Percentiles rank a stretch among this genome's conserved stretches.
Conservation (phyloP, 2,329 filamentous ascomycete species). For the Colletotrichum liriopes region DNA sequence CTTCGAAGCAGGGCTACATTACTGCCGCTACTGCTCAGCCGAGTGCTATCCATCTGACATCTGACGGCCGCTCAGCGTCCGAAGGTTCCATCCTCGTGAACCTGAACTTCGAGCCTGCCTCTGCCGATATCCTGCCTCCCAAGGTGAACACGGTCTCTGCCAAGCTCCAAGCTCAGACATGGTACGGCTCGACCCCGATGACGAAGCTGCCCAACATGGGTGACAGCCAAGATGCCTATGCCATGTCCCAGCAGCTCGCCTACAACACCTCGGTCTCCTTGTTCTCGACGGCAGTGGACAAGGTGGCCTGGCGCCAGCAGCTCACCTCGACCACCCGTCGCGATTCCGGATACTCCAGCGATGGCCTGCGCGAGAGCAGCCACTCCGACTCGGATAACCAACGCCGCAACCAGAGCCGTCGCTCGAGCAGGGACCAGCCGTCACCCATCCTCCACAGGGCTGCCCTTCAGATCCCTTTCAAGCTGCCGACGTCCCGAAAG, state of each 20-base stretch:
- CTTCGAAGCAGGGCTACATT: conserved; percentile 65
- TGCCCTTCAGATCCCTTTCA: conserved; percentile 63
- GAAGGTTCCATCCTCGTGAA: conserved; percentile 61
- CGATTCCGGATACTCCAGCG: conserved; percentile 69
- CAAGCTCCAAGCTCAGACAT: conserved; percentile 69
- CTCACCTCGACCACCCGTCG: conserved; percentile 55
- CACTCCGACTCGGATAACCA: conserved; percentile 54
- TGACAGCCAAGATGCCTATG: conserved; percentile 57
- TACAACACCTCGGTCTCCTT: conserved; percentile 64
- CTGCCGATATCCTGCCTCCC: conserved; percentile 61
- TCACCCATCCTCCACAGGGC: conserved; percentile 58
- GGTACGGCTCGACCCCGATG: conserved; percentile 64
- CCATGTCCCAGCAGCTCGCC: conserved; percentile 53
- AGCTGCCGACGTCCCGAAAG: conserved; percentile 63
- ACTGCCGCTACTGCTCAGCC: conserved; percentile 64
- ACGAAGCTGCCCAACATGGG: conserved; percentile 66
- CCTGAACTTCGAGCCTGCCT: conserved; percentile 64
- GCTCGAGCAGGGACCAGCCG: conserved; percentile 38
- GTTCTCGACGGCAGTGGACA: conserved; percentile 53
- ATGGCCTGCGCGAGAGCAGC: conserved; percentile 54
- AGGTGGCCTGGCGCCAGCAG: conserved; percentile 60
- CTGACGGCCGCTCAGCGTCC: conserved; percentile 62
- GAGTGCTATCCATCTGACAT: conserved; percentile 63
- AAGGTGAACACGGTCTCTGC: conserved; percentile 64
- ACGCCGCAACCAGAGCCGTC: conserved; percentile 42